Conservation (phyloP, 352 stramenopile genomes). For the Phytophthora fragariae region DNA sequence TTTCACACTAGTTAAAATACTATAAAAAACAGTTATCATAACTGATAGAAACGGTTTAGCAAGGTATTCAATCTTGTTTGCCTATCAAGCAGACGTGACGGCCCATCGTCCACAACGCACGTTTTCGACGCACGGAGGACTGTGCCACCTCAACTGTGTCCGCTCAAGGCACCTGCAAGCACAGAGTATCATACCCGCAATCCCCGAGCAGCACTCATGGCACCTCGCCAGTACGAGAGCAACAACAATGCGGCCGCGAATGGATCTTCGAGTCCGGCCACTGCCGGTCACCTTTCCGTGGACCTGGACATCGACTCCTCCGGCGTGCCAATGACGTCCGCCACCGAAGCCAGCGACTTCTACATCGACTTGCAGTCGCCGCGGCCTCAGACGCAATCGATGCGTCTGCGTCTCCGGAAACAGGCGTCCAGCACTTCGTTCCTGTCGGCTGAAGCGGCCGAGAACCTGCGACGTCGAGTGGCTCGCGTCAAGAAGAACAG, state of each 20-base stretch:
- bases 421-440: slow-evolving; percentile 27
- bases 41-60: too few relatives aligned
- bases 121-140: slow-evolving; percentile 26
- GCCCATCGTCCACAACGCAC: slow-evolving; percentile 15
- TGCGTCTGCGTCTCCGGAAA: slow-evolving; percentile 51
- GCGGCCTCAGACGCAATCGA: slow-evolving; percentile 42
- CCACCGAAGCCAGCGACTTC: slow-evolving; percentile 30
- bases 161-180: neutral
- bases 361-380: slow-evolving; percentile 41
- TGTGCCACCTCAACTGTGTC: slow-evolving; percentile 1
- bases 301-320: slow-evolving; percentile 30
- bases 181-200: slow-evolving; percentile 16
- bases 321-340: slow-evolving; percentile 24
- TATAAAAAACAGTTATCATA: too few relatives aligned
- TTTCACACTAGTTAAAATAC: neutral
- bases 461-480: slow-evolving; percentile 34
- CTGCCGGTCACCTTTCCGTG: slow-evolving; percentile 30
- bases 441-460: slow-evolving; percentile 22
- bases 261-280: slow-evolving; percentile 19
- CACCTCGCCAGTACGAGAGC: slow-evolving; percentile 19
- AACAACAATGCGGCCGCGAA: slow-evolving; percentile 9
- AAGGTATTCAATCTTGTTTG: slow-evolving; percentile 7
- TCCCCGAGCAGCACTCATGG: slow-evolving; percentile 18
- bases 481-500: slow-evolving; percentile 56
- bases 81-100: slow-evolving; percentile 25